A percentile compares a stretch with the other conserved stretches of the same genome.
Conservation (phyloP, 257 asterid genomes). For the Mitragyna speciosa region DNA sequence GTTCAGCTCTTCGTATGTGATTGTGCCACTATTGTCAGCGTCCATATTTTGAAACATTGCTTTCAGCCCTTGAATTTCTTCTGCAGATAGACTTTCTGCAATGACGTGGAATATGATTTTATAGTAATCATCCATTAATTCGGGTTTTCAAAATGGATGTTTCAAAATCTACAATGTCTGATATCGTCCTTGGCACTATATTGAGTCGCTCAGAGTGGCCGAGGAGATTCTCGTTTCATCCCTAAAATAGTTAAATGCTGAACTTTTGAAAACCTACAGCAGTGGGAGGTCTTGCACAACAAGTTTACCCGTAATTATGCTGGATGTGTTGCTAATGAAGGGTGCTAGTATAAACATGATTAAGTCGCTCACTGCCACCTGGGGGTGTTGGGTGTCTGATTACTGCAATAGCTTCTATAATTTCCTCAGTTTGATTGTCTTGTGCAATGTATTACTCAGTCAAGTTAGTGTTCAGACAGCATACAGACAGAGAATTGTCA, state of each 20-base stretch:
- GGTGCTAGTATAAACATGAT: not conserved
- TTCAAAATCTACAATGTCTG: not conserved
- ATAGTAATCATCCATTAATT: not conserved
- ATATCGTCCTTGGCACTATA: not conserved
- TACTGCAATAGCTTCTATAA: not conserved
- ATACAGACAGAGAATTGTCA: not conserved
- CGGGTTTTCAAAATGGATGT: not conserved
- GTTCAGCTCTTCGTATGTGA: constrained; percentile 82
- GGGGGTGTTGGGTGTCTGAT: not conserved
- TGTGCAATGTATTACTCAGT: not conserved
- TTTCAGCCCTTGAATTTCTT: constrained; percentile 86
- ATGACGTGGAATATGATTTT: constrained; percentile 49
- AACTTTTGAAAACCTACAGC: not conserved
- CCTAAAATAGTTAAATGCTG: not conserved
- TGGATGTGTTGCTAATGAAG: not conserved
- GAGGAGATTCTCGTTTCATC: constrained; percentile 4
- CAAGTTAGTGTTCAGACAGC: not conserved
- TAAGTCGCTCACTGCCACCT: not conserved
- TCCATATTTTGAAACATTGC: constrained; percentile 83
- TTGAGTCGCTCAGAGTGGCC: not conserved
- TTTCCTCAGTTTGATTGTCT: not conserved
- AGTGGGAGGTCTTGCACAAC: not conserved
- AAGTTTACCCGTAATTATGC: not conserved
- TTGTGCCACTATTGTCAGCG: constrained; percentile 79
- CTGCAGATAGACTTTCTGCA: constrained; percentile 77